Conservation (phyloP, 352 stramenopile species). For the Stramenopiles sp. region DNA sequence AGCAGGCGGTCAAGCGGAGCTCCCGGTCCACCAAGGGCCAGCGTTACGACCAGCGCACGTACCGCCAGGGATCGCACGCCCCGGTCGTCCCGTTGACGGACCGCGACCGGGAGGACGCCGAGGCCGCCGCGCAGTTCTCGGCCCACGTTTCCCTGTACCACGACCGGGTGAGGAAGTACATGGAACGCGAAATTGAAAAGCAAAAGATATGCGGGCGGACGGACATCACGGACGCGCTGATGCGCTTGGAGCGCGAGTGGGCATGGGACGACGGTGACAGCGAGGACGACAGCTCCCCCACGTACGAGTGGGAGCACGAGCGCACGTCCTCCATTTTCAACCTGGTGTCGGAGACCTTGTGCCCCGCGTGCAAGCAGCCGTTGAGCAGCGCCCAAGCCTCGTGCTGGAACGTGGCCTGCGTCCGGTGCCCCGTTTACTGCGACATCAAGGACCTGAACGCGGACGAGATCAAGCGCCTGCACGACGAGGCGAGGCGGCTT, state of each 20-base stretch:
- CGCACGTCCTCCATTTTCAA: background rate
- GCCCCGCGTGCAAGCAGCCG: background rate
- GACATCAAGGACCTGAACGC: too few species aligned
- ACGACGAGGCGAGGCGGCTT: background rate
- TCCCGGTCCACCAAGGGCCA: background rate
- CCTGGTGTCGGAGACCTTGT: background rate
- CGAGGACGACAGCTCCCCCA: background rate
- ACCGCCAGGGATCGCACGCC: background rate
- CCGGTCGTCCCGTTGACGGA: background rate
- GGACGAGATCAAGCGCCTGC: too few species aligned
- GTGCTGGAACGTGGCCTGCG: background rate
- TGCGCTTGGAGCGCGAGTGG: background rate
- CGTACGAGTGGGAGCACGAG: background rate
- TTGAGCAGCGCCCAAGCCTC: background rate
- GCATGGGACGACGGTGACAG: background rate
- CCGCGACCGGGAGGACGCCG: background rate
- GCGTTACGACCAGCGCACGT: background rate
- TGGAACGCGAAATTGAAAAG: background rate
- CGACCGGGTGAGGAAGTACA: background rate
- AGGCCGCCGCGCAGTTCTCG: background rate
- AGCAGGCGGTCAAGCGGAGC: background rate
- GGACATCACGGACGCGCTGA: background rate
- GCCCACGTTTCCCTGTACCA: background rate
- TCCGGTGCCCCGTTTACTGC: background rate
- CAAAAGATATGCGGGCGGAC: background rate